Percentiles rank a stretch among this genome's conserved stretches.
phyloP scores from a whole-genome alignment of 2,329 filamentous ascomycete genomes.

The Aspergillus pseudoviridinutans region DNA sequence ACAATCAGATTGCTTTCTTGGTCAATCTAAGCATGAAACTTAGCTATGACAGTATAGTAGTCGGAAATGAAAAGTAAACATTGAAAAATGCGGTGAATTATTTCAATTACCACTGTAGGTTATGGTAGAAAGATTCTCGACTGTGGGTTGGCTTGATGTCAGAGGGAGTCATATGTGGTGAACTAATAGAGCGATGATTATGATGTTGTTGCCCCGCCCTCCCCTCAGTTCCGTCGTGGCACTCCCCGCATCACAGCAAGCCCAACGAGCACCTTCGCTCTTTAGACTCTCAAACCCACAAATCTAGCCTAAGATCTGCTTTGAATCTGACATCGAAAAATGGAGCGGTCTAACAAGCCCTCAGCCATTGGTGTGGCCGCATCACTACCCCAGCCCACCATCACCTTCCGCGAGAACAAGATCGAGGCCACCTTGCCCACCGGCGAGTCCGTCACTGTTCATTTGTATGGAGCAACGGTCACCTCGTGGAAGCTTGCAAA shows the following conservation, averaged over 20 bases:
- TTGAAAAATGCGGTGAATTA: neutral
- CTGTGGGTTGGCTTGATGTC: neutral
- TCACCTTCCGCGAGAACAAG: constrained; percentile 68
- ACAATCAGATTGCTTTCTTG: neutral
- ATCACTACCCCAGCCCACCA: constrained; percentile 69
- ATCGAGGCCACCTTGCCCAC: constrained; percentile 79
- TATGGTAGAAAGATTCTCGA: neutral
- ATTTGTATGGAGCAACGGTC: constrained; percentile 90
- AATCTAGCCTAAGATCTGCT: neutral
- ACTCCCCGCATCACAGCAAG: neutral
- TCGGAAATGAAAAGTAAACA: neutral
- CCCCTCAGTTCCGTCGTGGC: neutral
- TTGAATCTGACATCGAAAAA: constrained; percentile 25
- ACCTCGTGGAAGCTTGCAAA: constrained; percentile 84
- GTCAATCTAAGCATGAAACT: neutral
- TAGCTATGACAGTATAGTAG: neutral
- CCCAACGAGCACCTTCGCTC: neutral
- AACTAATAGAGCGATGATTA: neutral
- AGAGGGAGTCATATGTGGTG: neutral
- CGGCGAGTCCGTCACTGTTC: constrained; percentile 78
- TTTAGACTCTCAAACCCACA: neutral
- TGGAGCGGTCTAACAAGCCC: constrained; percentile 83
- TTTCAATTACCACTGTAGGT: neutral
- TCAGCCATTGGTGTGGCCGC: constrained; percentile 70
- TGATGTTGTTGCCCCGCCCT: neutral